Conservation (phyloP, 495 filamentous ascomycete species). For the Talaromyces borbonicus region DNA sequence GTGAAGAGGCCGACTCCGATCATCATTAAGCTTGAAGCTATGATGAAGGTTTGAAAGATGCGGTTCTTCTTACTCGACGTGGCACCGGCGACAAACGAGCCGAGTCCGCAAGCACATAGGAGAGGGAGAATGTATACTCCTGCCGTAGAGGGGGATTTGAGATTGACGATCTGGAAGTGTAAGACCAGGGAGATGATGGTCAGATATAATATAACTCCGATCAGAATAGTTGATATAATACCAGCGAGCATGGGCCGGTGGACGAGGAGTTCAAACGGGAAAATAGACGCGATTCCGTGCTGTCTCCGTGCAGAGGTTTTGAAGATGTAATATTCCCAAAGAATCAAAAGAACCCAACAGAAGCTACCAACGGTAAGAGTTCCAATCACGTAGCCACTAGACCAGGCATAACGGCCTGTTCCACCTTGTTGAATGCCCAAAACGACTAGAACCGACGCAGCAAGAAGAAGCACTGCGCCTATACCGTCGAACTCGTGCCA, state of each 20-base stretch:
- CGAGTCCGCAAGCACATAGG: constrained; percentile 14
- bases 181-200: constrained; percentile 44
- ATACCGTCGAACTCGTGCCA: constrained; percentile 31
- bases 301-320: background rate
- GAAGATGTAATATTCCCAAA: constrained; percentile 19
- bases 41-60: constrained; percentile 29
- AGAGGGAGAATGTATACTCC: constrained; percentile 47
- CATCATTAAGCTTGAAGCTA: constrained; percentile 30
- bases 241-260: constrained; percentile 5
- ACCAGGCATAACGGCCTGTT: constrained; percentile 24
- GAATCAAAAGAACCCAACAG: constrained; percentile 20
- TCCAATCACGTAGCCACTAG: constrained; percentile 26
- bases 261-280: constrained; percentile 11
- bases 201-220: constrained; percentile 42
- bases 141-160: constrained; percentile 14
- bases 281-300: constrained; percentile 6
- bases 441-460: constrained; percentile 39
- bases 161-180: constrained; percentile 43
- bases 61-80: constrained; percentile 20
- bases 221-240: constrained; percentile 23
- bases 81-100: background rate
- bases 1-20: constrained; percentile 35
- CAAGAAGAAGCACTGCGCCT: constrained; percentile 37
- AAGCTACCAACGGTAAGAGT: constrained; percentile 16
- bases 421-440: constrained; percentile 46